Evolutionary conservation across 176 grass and related monocot genomes (phyloP), one percentile per base, ranked within the genome.

Genomic region (Juncus effusus): DNA sequence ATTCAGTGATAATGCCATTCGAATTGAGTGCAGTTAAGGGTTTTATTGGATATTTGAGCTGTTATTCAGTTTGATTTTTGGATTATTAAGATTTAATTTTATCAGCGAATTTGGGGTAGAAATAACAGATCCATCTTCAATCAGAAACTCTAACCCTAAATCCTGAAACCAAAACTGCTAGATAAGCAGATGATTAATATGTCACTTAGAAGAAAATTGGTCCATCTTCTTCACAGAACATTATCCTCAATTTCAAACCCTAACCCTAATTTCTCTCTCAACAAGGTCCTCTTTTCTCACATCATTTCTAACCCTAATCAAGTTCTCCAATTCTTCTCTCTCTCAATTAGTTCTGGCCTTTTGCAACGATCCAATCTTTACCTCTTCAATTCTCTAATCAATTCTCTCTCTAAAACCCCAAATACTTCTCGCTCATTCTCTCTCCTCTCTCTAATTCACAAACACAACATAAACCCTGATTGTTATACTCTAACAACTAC

Each of bases 401-500:
- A 75, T 41, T 67, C 81, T 15, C 74, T 86, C 36, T 84, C 80
- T 49, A 78, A 62, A 13, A 82, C 56, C 1, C 77, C 77, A 75
- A 9, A 38, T 14, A 64, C 84, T 12, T 83, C 77, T 11, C 79
- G 88, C 19, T 80, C 87, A 28, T 37, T 96, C 44, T 76, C 72
- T 49, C 83, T 96, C 13, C 78, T 96, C 69, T 73, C 73, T 62
- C 54, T 90, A 16, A 75, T 96, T 10, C 77, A 68, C 35, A 44
- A 54, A 40, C 51, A 78, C 12, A 41, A 60, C 56, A 36, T 91
- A 65, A 49, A 12, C 40, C 70, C 84, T 2, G 87, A 89, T 78
- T 83, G 76, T 56, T 89, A 89, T 60, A 86, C 87, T 72, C 56
- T 96, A 49, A 91, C 76, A 55, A 76, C 83, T 54, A 78, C 82